Conservation (phyloP, 495 filamentous ascomycete species). For the Aspergillus egyptiacus region DNA sequence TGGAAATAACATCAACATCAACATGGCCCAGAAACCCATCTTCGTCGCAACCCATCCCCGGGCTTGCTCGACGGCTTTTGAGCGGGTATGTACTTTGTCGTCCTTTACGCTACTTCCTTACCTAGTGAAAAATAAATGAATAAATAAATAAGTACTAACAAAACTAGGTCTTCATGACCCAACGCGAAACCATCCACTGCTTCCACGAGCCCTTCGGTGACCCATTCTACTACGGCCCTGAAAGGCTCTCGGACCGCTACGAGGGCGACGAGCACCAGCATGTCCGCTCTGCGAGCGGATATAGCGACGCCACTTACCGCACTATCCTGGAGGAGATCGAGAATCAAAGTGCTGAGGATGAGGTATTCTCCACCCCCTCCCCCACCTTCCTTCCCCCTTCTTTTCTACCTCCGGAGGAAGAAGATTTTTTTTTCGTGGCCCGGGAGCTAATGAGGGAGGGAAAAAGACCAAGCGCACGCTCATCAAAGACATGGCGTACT, state of each 20-base stretch:
- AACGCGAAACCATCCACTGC: slow-evolving; percentile 68
- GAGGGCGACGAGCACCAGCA: slow-evolving; percentile 64
- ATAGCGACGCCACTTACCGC: slow-evolving; percentile 67
- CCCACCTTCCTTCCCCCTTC: neutral
- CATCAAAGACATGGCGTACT: slow-evolving; percentile 96
- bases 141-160: neutral
- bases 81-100: slow-evolving; percentile 55
- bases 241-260: slow-evolving; percentile 72
- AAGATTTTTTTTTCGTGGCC: neutral
- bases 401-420: neutral
- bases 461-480: slow-evolving; percentile 69
- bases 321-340: slow-evolving; percentile 69
- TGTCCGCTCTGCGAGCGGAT: slow-evolving; percentile 66
- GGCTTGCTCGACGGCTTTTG: slow-evolving; percentile 92
- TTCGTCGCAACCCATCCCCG: slow-evolving; percentile 91
- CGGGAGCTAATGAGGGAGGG: slow-evolving; percentile 31
- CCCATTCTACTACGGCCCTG: slow-evolving; percentile 91
- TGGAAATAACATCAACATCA: slow-evolving; percentile 9
- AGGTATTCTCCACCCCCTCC: neutral
- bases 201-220: slow-evolving; percentile 96
- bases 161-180: slow-evolving; percentile 91
- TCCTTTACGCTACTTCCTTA: neutral
- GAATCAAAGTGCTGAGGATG: slow-evolving; percentile 54
- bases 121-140: neutral
- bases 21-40: slow-evolving; percentile 76